Conservation (phyloP, 495 filamentous ascomycete species). For the Aspergillus conjunctus region DNA sequence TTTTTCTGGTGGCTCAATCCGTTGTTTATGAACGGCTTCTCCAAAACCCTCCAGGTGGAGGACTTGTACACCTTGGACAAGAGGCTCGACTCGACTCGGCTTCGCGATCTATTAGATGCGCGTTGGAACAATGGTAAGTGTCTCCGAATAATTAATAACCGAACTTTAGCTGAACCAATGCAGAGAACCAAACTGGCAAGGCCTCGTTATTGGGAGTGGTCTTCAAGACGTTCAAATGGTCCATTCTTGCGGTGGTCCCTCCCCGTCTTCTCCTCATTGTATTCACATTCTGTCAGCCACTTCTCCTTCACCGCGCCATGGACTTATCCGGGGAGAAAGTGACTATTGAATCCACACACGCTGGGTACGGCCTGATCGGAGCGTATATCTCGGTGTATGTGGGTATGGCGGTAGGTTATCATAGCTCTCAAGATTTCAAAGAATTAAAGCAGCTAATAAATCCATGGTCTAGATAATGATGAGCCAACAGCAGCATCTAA, state of each 20-base stretch:
- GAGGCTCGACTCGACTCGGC: slow-evolving; percentile 6
- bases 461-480: slow-evolving; percentile 44
- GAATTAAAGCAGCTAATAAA: neutral
- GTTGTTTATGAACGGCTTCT: slow-evolving; percentile 11
- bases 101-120: slow-evolving; percentile 29
- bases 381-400: slow-evolving; percentile 62
- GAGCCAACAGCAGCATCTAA: slow-evolving; percentile 57
- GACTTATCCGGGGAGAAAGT: slow-evolving; percentile 47
- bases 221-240: slow-evolving; percentile 51
- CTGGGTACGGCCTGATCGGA: slow-evolving; percentile 67
- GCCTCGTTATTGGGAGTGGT: slow-evolving; percentile 47
- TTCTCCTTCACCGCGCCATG: slow-evolving; percentile 59
- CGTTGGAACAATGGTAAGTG: slow-evolving; percentile 34
- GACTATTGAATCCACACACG: slow-evolving; percentile 43
- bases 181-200: slow-evolving; percentile 6
- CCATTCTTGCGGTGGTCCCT: slow-evolving; percentile 50
- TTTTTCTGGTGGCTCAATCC: slow-evolving; percentile 22
- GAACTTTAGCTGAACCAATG: neutral
- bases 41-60: slow-evolving; percentile 8
- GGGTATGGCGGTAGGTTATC: slow-evolving; percentile 60
- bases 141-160: slow-evolving; percentile 22
- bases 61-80: slow-evolving; percentile 14
- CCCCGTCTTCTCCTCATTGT: slow-evolving; percentile 58
- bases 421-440: neutral
- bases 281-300: slow-evolving; percentile 65